These are phyloP conservation scores for Lecanicillium sp. DNA, from an alignment of 2,329 filamentous ascomycete genomes.

Conservation along the genomic window DNA sequence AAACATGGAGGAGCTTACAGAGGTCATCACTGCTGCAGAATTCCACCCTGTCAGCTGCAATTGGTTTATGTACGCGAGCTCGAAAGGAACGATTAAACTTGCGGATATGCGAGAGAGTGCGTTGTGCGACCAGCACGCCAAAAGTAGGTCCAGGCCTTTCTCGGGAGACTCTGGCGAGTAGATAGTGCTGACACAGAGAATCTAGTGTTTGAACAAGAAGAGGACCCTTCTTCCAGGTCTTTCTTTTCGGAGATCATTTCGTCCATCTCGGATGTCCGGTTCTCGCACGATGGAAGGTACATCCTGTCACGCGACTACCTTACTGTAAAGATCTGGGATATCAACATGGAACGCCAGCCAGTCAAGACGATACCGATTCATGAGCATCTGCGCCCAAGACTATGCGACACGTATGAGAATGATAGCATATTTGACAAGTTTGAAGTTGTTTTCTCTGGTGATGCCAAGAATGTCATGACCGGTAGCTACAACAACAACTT, in stretches of 20 bases:
- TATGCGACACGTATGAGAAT: constrained; percentile 98
- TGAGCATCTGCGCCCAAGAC: constrained; percentile 84
- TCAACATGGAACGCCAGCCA: constrained; percentile 96
- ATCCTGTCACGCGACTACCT: constrained; percentile 97
- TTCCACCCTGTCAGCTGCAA: constrained; percentile 97
- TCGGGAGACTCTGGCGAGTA: background rate
- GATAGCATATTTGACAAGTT: constrained; percentile 99
- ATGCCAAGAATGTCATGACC: constrained; percentile 98
- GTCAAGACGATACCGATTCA: constrained; percentile 99
- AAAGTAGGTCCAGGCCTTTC: constrained; percentile 49
- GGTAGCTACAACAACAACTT: constrained; percentile 99
- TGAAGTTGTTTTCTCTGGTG: constrained; percentile 96
- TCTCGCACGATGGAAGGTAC: constrained; percentile 92
- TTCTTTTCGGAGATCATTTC: constrained; percentile 99
- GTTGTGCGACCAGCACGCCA: constrained; percentile 89
- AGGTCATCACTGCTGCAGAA: constrained; percentile 96
- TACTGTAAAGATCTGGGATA: constrained; percentile 99
- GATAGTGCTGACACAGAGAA: constrained; percentile 13
- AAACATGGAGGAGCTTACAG: constrained; percentile 98
- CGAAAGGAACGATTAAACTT: constrained; percentile 97
- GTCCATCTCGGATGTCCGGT: constrained; percentile 96
- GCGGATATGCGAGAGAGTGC: constrained; percentile 98
- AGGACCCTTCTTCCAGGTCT: constrained; percentile 90
- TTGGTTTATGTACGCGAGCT: constrained; percentile 99
- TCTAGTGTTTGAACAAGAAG: constrained; percentile 95